phyloP scores from a whole-genome alignment of 441 rosid species.

The Aleurites moluccanus region DNA sequence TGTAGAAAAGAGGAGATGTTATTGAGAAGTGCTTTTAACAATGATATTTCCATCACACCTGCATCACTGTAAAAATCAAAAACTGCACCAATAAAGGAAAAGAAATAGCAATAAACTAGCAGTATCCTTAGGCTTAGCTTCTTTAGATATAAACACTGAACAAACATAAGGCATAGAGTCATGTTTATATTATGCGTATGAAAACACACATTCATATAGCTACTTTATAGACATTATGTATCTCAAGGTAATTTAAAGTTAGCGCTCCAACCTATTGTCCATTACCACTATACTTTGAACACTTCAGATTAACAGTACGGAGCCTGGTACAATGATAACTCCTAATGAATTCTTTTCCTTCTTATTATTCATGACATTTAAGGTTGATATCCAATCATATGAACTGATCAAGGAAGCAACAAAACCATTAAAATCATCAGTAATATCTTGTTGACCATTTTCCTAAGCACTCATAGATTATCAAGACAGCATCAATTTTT shows the following conservation, averaged over 20 bases:
- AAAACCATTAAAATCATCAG: no score
- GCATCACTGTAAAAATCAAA: slow-evolving; percentile 26
- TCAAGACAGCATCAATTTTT: not conserved
- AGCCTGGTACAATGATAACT: not conserved
- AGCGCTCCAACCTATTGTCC: not conserved
- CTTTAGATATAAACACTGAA: slow-evolving; percentile 8
- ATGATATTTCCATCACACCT: slow-evolving; percentile 78
- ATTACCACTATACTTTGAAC: not conserved
- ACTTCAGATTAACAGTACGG: not conserved
- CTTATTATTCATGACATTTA: not conserved
- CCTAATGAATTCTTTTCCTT: not conserved
- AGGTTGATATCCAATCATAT: not conserved
- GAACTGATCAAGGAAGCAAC: not conserved
- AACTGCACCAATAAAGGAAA: slow-evolving; percentile 13
- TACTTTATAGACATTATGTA: not conserved
- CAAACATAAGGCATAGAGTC: not conserved
- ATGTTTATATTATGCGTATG: not conserved
- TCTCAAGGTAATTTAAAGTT: not conserved
- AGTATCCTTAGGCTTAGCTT: not conserved
- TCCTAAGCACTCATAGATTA: not conserved
- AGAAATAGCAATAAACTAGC: slow-evolving; percentile 1
- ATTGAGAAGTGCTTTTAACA: slow-evolving; percentile 62
- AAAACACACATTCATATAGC: not conserved
- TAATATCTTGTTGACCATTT: no score
- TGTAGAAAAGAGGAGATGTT: slow-evolving; percentile 56